Evolutionary conservation across 2,329 filamentous ascomycete species (phyloP).

Genomic region (Fusarium sororula): DNA sequence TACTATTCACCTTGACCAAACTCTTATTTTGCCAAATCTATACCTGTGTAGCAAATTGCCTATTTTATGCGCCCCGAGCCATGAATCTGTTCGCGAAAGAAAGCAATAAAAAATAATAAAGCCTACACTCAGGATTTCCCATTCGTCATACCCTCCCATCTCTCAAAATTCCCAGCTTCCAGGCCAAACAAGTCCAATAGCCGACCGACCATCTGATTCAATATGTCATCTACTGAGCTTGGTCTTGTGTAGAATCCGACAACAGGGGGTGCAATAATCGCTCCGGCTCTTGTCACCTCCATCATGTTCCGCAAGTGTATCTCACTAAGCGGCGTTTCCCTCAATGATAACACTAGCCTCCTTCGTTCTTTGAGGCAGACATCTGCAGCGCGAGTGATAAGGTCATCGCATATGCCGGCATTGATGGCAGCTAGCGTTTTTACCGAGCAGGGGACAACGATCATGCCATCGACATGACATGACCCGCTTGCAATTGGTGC

Average conservation of each 20-base stretch:
- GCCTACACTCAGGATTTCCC: background rate
- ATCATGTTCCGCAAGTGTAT: slow-evolving; percentile 25
- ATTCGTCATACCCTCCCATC: background rate
- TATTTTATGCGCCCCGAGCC: too few relatives aligned
- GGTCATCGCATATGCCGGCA: slow-evolving; percentile 5
- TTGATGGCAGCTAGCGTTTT: slow-evolving; percentile 9
- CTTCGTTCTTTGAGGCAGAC: slow-evolving; percentile 17
- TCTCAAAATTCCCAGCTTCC: slow-evolving; percentile 5
- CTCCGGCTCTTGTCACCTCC: background rate
- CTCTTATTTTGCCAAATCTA: background rate
- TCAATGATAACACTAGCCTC: background rate
- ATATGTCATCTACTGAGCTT: background rate
- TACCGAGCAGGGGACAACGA: slow-evolving; percentile 11
- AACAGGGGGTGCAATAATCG: slow-evolving; percentile 18
- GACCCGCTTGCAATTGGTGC: slow-evolving; percentile 41
- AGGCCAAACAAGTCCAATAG: slow-evolving; percentile 16
- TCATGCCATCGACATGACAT: slow-evolving; percentile 17
- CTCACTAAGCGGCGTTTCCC: slow-evolving; percentile 13
- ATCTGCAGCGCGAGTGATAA: slow-evolving; percentile 13
- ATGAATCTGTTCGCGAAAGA: background rate
- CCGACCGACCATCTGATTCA: slow-evolving; percentile 19
- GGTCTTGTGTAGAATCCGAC: slow-evolving; percentile 12
- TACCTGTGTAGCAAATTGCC: background rate
- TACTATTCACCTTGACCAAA: background rate
- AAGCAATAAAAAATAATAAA: background rate